A percentile compares a stretch with the other conserved stretches of the same genome.
Evolutionary conservation across 2,329 filamentous ascomycete genomes (phyloP).

Genomic region (Colletotrichum sp.): DNA sequence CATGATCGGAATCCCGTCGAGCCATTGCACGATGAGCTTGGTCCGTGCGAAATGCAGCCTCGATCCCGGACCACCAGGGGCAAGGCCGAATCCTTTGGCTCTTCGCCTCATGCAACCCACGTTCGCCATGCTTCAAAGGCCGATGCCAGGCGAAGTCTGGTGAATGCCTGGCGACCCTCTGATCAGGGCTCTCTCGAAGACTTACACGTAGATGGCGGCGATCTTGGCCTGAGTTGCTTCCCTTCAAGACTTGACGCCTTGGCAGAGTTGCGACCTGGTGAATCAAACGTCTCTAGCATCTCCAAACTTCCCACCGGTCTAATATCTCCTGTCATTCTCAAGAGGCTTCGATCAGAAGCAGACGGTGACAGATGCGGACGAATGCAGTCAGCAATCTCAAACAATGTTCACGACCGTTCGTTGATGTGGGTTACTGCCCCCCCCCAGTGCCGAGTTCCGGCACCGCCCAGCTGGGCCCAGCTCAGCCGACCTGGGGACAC

Average conservation of each 20-base stretch:
- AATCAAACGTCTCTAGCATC: background rate
- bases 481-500: background rate
- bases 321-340: background rate
- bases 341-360: background rate
- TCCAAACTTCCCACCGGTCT: rapidly evolving
- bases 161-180: background rate
- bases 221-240: background rate
- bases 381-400: background rate
- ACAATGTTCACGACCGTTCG: background rate
- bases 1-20: background rate
- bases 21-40: background rate
- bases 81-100: background rate
- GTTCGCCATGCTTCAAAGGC: background rate
- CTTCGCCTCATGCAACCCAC: background rate
- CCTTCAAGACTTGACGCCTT: background rate
- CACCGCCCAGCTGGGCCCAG: background rate
- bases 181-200: rapidly evolving
- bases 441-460: background rate
- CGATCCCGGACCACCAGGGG: background rate
- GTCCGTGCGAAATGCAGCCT: background rate
- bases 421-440: background rate
- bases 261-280: background rate
- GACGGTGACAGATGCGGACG: background rate
- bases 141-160: background rate
- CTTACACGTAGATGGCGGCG: background rate